Percentiles rank a stretch among this genome's conserved stretches.
phyloP scores from a whole-genome alignment of 139 green algal species.

The Eudorina sp. region DNA sequence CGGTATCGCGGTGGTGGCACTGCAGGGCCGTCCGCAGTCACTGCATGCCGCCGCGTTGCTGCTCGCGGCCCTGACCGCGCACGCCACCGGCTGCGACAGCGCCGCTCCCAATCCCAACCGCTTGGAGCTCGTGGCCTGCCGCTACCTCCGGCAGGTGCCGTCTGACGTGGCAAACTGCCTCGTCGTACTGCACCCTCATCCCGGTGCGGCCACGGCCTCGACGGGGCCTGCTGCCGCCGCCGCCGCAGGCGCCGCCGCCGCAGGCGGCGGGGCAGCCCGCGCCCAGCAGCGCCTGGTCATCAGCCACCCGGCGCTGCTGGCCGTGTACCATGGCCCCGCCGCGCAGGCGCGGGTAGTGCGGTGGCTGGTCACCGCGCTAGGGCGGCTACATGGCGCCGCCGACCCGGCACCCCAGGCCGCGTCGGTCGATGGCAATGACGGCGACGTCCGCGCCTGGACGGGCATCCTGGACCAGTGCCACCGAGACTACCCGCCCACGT shows the following conservation, averaged over 20 bases:
- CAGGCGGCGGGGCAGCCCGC: background rate
- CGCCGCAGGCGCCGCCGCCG: background rate
- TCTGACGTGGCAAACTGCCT: slow-evolving; percentile 22
- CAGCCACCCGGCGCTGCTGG: slow-evolving; percentile 44
- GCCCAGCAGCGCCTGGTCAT: slow-evolving; percentile 25
- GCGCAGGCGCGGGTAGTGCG: slow-evolving; percentile 2
- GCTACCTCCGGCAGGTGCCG: slow-evolving; percentile 35
- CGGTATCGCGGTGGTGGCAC: slow-evolving; percentile 30
- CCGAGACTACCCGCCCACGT: background rate
- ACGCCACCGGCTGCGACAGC: background rate
- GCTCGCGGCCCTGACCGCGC: slow-evolving; percentile 20
- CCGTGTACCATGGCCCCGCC: slow-evolving; percentile 29
- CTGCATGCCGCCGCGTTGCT: slow-evolving; percentile 15
- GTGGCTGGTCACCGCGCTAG: background rate
- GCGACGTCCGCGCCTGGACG: background rate
- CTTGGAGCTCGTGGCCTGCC: slow-evolving; percentile 37
- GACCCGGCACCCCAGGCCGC: background rate
- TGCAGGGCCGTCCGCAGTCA: slow-evolving; percentile 25
- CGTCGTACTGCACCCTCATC: background rate
- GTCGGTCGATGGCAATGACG: background rate
- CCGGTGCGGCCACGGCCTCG: background rate
- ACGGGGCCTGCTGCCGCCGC: too few species aligned
- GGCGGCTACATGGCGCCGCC: background rate
- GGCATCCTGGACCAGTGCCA: background rate
- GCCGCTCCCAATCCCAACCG: too few species aligned